Evolutionary conservation across 2,329 filamentous ascomycete genomes (phyloP).

Genomic region (Colletotrichum cuscutae): DNA sequence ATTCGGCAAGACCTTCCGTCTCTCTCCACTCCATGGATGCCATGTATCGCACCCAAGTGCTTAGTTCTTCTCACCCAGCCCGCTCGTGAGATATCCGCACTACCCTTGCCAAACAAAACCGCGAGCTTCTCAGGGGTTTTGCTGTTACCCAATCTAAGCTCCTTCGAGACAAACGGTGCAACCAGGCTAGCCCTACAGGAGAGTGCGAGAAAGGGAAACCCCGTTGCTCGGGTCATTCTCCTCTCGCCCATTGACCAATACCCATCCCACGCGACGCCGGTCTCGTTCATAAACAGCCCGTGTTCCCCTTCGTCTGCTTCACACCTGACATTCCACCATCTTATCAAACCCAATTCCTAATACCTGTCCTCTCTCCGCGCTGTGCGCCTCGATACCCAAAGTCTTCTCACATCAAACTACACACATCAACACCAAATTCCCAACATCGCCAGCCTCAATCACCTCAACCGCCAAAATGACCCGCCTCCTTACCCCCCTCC

Average conservation of each 20-base stretch:
- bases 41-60: not conserved
- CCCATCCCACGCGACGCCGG: not conserved
- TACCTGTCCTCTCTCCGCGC: not conserved
- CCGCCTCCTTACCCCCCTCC: constrained; percentile 44
- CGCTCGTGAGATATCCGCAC: not conserved
- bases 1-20: not conserved
- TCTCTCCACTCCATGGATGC: not conserved
- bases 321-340: not conserved
- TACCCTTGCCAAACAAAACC: not conserved
- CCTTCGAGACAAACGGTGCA: not conserved
- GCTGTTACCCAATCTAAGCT: not conserved
- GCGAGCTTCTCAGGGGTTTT: not conserved
- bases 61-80: not conserved
- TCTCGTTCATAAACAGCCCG: constrained; percentile 8
- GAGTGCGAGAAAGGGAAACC: not conserved
- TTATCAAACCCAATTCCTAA: not conserved
- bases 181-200: not conserved
- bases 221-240: not conserved
- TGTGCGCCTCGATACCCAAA: not conserved
- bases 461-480: constrained; percentile 26
- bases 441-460: not conserved
- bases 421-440: not conserved
- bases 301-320: not conserved
- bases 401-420: not conserved
- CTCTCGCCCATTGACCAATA: not conserved